Evolutionary conservation across 495 filamentous ascomycete genomes (phyloP), one percentile per base, ranked within the genome.

Genomic region (Cetradonia linearis): DNA sequence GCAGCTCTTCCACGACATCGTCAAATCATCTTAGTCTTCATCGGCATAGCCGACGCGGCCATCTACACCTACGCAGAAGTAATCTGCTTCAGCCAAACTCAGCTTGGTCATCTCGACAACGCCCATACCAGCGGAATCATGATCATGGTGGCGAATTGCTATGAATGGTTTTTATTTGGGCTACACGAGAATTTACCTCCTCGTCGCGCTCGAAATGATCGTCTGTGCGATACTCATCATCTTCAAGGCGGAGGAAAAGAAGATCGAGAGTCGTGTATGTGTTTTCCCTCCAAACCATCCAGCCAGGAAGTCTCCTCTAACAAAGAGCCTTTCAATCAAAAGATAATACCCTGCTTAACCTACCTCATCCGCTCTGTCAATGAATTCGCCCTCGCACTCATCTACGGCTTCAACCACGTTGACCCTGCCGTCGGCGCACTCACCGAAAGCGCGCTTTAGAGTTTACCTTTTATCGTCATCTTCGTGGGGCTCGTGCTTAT

Each of bases 41-140:
- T 40, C 14, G 53, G 27, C 27, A 42, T 27, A 25, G 53, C 53
- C 9, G 53, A 56, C 33, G 33, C 53, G 20, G 37, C 37, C 13
- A 5, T 56, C 33, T 56, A 56, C n/a, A 56, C 37, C 25, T 56
- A 56, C 28, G 53, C 37, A 23, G 20, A 56, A 36, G 53, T 56
- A 10, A 42, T 42, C 8, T 42, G 38, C 38, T 42, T 42, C 38
- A 42, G 16, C 38, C 38, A 42, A 42, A 42, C 38, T 11, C 34
- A 27, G 3, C 33, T 42, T 3, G 23, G 30, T 27, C 1, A 33
- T 14, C 30, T 27, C 53, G 0, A 13, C 38, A 42, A 28, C 11
- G 48, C 25, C 25, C 27, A 27, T 10, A 28, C n/a, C n/a, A 37
- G 23, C 28, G 27, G 31, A 27, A 28, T 20, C 33, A 27, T 56